These are phyloP conservation scores for Rhizopogon sp. DNA, from an alignment of 768 basidiomycete genomes.

Conservation along the genomic window DNA sequence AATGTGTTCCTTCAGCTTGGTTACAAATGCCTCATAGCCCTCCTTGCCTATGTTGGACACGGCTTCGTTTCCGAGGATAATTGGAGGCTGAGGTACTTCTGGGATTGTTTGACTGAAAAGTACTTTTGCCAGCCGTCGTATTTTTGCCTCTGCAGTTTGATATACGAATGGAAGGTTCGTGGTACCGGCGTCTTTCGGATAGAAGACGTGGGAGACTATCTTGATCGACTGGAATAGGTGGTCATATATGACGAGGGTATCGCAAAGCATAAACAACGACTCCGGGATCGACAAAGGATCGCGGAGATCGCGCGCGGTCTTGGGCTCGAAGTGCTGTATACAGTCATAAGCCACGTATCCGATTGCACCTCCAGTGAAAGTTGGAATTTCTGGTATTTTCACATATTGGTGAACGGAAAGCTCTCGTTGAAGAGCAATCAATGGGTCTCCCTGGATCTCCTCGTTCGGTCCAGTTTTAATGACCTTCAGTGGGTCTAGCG, in stretches of 20 bases:
- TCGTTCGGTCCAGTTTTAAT: slow-evolving; percentile 85
- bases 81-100: slow-evolving; percentile 63
- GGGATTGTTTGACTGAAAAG: slow-evolving; percentile 49
- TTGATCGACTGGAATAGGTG: slow-evolving; percentile 95
- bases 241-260: slow-evolving; percentile 94
- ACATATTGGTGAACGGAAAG: slow-evolving; percentile 84
- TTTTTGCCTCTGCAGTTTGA: slow-evolving; percentile 79
- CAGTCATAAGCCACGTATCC: slow-evolving; percentile 98
- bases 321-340: slow-evolving; percentile 95
- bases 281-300: slow-evolving; percentile 90
- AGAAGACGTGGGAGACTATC: slow-evolving; percentile 93
- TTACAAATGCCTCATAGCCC: slow-evolving; percentile 90
- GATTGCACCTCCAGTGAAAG: slow-evolving; percentile 96
- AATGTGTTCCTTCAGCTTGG: slow-evolving; percentile 89
- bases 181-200: slow-evolving; percentile 61
- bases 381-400: slow-evolving; percentile 86
- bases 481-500: slow-evolving; percentile 85
- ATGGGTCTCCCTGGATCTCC: slow-evolving; percentile 83
- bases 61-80: slow-evolving; percentile 58
- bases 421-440: slow-evolving; percentile 78
- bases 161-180: slow-evolving; percentile 81
- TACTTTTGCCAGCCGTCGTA: slow-evolving; percentile 72
- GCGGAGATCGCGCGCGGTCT: slow-evolving; percentile 68
- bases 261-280: slow-evolving; percentile 93
- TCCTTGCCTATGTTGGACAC: slow-evolving; percentile 90